Base-by-base conservation (phyloP, 116 monocot genomes). In the Phalaenopsis hybrid region DNA sequence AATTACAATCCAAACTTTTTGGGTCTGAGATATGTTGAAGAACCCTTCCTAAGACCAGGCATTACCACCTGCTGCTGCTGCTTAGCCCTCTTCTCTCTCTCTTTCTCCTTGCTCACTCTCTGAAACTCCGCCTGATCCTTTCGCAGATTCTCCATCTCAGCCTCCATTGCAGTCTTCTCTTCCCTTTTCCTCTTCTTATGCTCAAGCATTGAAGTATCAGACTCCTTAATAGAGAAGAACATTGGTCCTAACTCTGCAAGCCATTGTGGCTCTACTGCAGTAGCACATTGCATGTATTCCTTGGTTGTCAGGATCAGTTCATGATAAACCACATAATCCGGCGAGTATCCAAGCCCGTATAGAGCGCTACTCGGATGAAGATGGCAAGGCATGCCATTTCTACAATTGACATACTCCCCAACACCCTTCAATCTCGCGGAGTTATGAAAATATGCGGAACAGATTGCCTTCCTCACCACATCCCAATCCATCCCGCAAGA, bases 361-460 rank as follows among this genome's bases (percentile, higher is more conserved):
- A 96, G 82, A 31, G 96, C 94, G 82, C 94, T 97, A 44, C 91
- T 97, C 0, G 96, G 94, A 79, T 97, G 96, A 59, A 97, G 81
- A 82, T 97, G 94, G 78, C 96, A 97, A 1, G 96, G 96, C 92
- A 92, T 97, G 34, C 96, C 96, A 77, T 97, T 97, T 49, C 94
- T 80, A 79, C 86, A 89, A 68, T 97, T 94, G 1, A 94, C 92
- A 81, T 97, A 97, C 88, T 94, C 97, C 15, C 91, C 97, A 17
- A 97, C 84, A 63, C 97, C 97, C 85, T 97, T 97, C 74, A 94
- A 77, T 75, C 93, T 86, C 0, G 97, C 94, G 10, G 94, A 78
- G 70, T 97, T 97, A 84, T 94, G 97, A 74, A 97, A 97, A 85
- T 94, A 94, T n/a, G 97, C 97, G 46, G 93, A 94, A 44, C 97